These are phyloP conservation scores for Macaranga tanarius DNA, from an alignment of 441 rosid species.

Conservation along the genomic window DNA sequence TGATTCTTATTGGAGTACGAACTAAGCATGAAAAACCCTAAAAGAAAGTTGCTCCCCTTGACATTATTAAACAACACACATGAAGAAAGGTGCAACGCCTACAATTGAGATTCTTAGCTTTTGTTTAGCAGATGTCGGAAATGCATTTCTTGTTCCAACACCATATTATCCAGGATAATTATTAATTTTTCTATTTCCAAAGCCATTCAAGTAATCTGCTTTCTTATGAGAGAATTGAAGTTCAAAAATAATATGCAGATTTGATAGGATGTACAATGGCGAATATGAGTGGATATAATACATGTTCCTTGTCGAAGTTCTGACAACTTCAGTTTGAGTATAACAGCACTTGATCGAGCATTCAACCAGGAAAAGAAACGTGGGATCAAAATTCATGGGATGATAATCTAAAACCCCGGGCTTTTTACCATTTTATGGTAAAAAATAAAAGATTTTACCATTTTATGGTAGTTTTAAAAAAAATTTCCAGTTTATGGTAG, in stretches of 20 bases:
- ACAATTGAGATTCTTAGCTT: constrained; percentile 79
- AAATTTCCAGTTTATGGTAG: too few relatives aligned
- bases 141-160: constrained; percentile 76
- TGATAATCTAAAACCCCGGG: constrained; percentile 78
- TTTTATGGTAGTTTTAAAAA: too few relatives aligned
- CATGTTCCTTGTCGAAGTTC: constrained; percentile 84
- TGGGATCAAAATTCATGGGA: constrained; percentile 72
- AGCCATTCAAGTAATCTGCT: constrained; percentile 6
- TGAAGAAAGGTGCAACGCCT: constrained; percentile 73
- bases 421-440: too few relatives aligned
- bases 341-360: constrained; percentile 76
- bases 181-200: constrained; percentile 2
- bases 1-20: constrained; percentile 49
- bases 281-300: constrained; percentile 81
- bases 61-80: too few relatives aligned
- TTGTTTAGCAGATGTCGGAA: constrained; percentile 89
- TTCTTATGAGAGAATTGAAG: constrained; percentile 28
- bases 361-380: constrained; percentile 85
- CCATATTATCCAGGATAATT: constrained; percentile 87
- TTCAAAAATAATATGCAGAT: constrained; percentile 44
- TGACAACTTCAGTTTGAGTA: constrained; percentile 59
- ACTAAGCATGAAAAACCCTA: constrained; percentile 71
- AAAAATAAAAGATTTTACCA: too few relatives aligned
- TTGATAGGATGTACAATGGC: constrained; percentile 83
- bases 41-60: constrained; percentile 51